Base-by-base conservation (phyloP, 1,284 basidiomycete species). In the Trichosporon inkin region DNA sequence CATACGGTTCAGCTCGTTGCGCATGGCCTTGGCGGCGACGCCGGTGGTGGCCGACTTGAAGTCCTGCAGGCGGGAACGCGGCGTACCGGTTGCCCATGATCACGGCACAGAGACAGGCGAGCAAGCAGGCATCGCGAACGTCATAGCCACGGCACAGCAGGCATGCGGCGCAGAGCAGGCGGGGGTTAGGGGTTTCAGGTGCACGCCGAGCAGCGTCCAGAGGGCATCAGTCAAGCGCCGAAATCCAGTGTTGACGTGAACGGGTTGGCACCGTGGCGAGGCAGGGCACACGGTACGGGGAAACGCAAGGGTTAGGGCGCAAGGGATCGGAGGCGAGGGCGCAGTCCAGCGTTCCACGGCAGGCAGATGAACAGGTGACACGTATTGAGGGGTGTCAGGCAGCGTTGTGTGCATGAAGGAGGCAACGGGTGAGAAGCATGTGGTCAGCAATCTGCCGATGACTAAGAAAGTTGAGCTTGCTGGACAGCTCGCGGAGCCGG, bases 21-120 rank as follows among this genome's bases (percentile, higher is more conserved):
- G 88, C 96, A 98, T 98, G 62, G 93, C 85, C 83, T 97, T 98
- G 70, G 93, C 92, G 39, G 93, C 89, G 71, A 99, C 90, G 70
- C 95, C 95, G 53, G 95, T 98, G 60, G 94, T 96, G 67, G 95
- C 95, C 40, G 92, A 95, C 84, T 96, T 95, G 86, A 96, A 96
- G 82, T 96, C 75, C 75, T 76, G 67, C 40, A 37, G 10, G 32
- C 7, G 47, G n/a, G 34, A 8, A 22, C 28, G 17, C 32, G 34
- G 13, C 11, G 37, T 4, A 36, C 16, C 19, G n/a, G 49, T 17
- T 4, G 38, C 13, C 2, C 28, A 10, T 19, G 49, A 16, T 32
- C 8, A 5, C 28, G 28, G 28, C 28, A 32, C 28, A n/a, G n/a
- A n/a, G n/a, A n/a, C 28, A 32, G 28, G 28, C 5, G 28, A 32